These are phyloP conservation scores for Fusarium camptoceras DNA, from an alignment of 2,329 filamentous ascomycete species.

Conservation along the genomic window DNA sequence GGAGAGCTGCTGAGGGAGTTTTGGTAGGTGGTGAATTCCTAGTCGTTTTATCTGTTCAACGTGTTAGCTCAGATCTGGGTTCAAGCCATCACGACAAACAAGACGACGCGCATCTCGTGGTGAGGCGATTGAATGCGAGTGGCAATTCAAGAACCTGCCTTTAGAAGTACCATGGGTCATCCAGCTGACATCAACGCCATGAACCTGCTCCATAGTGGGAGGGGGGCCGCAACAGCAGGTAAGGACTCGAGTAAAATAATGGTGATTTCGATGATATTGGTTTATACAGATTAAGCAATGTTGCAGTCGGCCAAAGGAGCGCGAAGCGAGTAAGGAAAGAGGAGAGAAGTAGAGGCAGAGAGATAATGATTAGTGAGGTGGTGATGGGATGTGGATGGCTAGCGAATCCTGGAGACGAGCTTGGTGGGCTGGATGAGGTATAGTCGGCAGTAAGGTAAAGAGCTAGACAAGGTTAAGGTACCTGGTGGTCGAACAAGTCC, in stretches of 20 bases:
- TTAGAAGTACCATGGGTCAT: constrained; percentile 83
- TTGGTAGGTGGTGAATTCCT: constrained; percentile 47
- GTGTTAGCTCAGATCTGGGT: constrained; percentile 20
- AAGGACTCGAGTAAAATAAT: constrained; percentile 5
- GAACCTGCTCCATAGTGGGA: constrained; percentile 78
- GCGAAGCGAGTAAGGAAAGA: constrained; percentile 17
- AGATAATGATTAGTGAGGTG: constrained; percentile 29
- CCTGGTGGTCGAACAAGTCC: constrained; percentile 12
- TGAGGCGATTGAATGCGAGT: constrained; percentile 31
- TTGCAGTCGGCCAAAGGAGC: constrained; percentile 9
- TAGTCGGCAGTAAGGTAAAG: constrained; percentile 24
- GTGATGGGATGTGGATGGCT: constrained; percentile 34
- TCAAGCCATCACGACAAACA: not conserved
- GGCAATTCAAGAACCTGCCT: constrained; percentile 67
- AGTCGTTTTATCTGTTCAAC: constrained; percentile 46
- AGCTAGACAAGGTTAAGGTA: constrained; percentile 26
- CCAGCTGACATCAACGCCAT: constrained; percentile 90
- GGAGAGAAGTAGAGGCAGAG: constrained; percentile 26
- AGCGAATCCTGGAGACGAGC: constrained; percentile 40
- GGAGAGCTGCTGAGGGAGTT: constrained; percentile 46
- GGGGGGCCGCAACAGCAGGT: constrained; percentile 27
- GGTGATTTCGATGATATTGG: constrained; percentile 13
- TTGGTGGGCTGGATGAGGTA: constrained; percentile 32
- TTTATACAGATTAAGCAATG: constrained; percentile 17
- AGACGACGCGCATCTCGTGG: constrained; percentile 28